These are phyloP conservation scores for Arachis monticola DNA, from an alignment of 331 rosid species.

Conservation along the genomic window DNA sequence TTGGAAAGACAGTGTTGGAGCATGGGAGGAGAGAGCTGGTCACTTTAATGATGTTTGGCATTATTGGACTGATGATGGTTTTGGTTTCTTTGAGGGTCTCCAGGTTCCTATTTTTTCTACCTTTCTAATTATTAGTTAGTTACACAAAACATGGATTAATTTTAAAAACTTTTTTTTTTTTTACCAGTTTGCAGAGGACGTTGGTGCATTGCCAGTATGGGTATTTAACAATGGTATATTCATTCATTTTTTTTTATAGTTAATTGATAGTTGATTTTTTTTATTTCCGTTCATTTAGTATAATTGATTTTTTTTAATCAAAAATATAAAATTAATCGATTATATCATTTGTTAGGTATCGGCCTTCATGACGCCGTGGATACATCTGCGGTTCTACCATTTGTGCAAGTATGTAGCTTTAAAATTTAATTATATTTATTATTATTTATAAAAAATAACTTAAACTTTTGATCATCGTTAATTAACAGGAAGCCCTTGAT, in stretches of 20 bases:
- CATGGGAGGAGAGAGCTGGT: slow-evolving; percentile 83
- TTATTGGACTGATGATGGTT: slow-evolving; percentile 87
- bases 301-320: no score
- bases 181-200: slow-evolving; percentile 76
- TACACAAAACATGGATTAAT: no score
- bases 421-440: neutral
- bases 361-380: slow-evolving; percentile 31
- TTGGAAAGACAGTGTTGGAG: slow-evolving; percentile 72
- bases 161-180: neutral
- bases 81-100: slow-evolving; percentile 76
- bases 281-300: no score
- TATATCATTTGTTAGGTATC: slow-evolving; percentile 34
- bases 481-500: slow-evolving; percentile 66
- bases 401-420: slow-evolving; percentile 32
- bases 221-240: slow-evolving; percentile 74
- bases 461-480: neutral
- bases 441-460: neutral
- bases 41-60: slow-evolving; percentile 76
- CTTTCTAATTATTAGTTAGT: neutral
- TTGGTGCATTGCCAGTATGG: slow-evolving; percentile 74
- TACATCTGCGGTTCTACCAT: slow-evolving; percentile 25
- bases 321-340: neutral
- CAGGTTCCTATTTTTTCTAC: slow-evolving; percentile 44
- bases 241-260: no score
- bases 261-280: no score